Conservation (phyloP, 192 early-diverging fungal genomes). For the Umbelopsis ramanniana region DNA sequence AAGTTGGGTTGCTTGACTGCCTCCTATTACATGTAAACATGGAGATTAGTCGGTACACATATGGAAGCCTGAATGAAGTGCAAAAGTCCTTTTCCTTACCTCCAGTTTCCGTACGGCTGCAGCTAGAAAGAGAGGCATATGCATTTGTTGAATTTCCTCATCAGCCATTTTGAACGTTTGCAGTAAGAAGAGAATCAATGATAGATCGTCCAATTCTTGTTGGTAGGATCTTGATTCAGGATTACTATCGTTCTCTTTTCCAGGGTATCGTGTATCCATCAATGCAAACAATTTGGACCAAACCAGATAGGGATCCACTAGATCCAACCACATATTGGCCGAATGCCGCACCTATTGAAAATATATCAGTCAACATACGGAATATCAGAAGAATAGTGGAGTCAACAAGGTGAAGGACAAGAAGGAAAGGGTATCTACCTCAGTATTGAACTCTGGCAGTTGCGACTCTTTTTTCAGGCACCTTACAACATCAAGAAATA, state of each 20-base stretch:
- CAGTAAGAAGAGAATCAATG: constrained; percentile 75
- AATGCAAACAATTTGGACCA: constrained; percentile 74
- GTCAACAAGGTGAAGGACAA: background rate
- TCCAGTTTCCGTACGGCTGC: constrained; percentile 57
- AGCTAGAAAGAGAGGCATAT: constrained; percentile 78
- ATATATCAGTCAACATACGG: too few species aligned
- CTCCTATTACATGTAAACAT: background rate
- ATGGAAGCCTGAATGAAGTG: background rate
- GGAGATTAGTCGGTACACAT: background rate
- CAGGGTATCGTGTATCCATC: constrained; percentile 51
- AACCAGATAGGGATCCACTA: constrained; percentile 85
- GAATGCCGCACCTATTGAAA: constrained; percentile 69
- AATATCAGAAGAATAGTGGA: too few species aligned
- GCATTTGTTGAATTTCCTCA: constrained; percentile 81
- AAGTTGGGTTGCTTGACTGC: background rate
- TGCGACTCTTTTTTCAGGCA: constrained; percentile 65
- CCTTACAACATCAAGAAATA: constrained; percentile 74
- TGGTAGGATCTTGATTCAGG: background rate
- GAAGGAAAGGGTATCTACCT: constrained; percentile 30
- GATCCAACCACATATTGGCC: constrained; percentile 88
- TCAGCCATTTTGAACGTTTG: constrained; percentile 77
- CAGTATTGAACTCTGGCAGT: constrained; percentile 41
- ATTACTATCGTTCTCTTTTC: background rate
- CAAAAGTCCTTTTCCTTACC: constrained; percentile 31
- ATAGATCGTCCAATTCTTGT: constrained; percentile 43